These are phyloP conservation scores for Symbiodinium pilosum DNA, from an alignment of 73 alveolate species.

Conservation along the genomic window DNA sequence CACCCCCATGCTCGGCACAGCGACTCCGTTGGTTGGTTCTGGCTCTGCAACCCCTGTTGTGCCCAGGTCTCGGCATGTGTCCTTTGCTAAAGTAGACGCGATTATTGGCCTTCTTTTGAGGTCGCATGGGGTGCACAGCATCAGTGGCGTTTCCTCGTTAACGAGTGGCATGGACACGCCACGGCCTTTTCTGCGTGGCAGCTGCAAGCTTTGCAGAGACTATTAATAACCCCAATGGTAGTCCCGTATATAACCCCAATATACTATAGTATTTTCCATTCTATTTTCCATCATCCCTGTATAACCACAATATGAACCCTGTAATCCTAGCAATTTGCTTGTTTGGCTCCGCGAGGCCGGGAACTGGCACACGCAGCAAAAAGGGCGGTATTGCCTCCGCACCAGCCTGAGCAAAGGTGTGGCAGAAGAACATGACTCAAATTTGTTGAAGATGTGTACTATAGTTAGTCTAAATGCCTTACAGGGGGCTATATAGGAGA, in stretches of 20 bases:
- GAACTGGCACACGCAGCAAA: slow-evolving; percentile 85
- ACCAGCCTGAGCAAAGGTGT: background rate
- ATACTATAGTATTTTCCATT: too few relatives aligned
- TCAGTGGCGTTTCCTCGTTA: slow-evolving; percentile 88
- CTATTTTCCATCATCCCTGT: too few relatives aligned
- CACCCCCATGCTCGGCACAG: slow-evolving; percentile 89
- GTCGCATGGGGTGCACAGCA: slow-evolving; percentile 91
- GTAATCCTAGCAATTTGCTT: background rate
- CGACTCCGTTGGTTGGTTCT: slow-evolving; percentile 84
- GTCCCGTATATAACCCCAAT: too few relatives aligned
- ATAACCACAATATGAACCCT: too few relatives aligned
- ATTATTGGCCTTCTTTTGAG: background rate
- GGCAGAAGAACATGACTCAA: too few relatives aligned
- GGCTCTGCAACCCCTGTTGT: slow-evolving; percentile 93
- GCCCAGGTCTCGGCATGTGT: slow-evolving; percentile 1
- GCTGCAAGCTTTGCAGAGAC: background rate
- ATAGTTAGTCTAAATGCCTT: too few relatives aligned
- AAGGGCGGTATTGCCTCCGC: slow-evolving; percentile 83
- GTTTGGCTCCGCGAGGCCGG: slow-evolving; percentile 1
- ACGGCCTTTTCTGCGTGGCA: background rate
- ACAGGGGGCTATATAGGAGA: too few relatives aligned
- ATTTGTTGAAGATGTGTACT: too few relatives aligned
- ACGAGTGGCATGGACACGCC: slow-evolving; percentile 94
- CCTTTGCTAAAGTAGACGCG: background rate
- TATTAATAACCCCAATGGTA: background rate